Evolutionary conservation across 108 stramenopile species (phyloP).

Genomic region (Asterionellopsis glacialis): DNA sequence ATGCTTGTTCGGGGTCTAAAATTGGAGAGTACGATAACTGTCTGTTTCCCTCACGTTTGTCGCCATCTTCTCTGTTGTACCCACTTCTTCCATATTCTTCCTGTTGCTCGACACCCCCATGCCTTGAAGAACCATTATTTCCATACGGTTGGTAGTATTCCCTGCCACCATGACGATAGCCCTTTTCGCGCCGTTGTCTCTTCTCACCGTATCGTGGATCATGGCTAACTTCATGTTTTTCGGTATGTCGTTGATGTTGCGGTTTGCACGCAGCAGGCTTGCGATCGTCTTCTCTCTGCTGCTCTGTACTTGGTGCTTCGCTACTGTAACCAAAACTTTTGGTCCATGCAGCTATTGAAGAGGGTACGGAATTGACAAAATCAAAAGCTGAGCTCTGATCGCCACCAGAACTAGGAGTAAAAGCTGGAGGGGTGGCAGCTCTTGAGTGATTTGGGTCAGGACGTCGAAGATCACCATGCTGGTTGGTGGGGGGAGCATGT

Average conservation of each 20-base stretch:
- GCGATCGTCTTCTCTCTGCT: too few relatives aligned
- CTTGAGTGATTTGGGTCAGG: neutral
- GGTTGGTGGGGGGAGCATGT: neutral
- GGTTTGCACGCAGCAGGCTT: neutral
- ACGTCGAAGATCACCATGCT: neutral
- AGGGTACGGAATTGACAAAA: neutral
- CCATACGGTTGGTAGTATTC: too few relatives aligned
- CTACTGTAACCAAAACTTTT: neutral
- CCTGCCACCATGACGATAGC: too few relatives aligned
- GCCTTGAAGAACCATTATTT: too few relatives aligned
- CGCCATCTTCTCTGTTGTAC: neutral
- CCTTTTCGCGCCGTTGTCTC: neutral
- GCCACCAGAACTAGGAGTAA: neutral
- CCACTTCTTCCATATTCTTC: neutral
- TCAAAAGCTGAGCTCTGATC: neutral
- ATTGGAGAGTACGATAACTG: neutral
- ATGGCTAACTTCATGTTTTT: neutral
- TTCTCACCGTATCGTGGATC: neutral
- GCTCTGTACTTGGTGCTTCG: too few relatives aligned
- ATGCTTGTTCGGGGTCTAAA: neutral
- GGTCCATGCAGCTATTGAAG: slow-evolving; percentile 2
- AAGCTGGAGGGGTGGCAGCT: neutral
- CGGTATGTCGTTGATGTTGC: neutral
- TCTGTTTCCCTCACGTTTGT: neutral
- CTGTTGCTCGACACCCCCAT: too few relatives aligned